Evolutionary conservation across 106 monocot genomes (phyloP).

Genomic region (Dendrobium catenatum): DNA sequence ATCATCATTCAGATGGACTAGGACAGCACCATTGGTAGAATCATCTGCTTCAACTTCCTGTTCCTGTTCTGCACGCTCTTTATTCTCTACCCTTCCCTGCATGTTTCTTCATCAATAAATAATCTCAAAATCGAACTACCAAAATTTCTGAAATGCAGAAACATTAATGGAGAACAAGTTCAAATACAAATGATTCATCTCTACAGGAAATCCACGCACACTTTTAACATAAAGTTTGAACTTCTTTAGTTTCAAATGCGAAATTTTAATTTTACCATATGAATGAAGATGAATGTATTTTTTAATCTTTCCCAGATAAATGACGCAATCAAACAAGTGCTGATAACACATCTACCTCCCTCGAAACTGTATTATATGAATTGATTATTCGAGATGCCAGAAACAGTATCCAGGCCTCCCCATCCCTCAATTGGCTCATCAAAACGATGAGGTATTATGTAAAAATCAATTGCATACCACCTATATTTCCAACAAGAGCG

Average conservation of each 20-base stretch:
- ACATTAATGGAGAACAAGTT: background rate
- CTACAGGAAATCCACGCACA: background rate
- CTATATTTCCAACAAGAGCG: too few relatives aligned
- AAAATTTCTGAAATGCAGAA: background rate
- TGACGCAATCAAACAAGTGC: background rate
- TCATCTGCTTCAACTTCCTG: constrained; percentile 62
- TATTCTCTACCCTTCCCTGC: constrained; percentile 28
- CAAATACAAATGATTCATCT: background rate
- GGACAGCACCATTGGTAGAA: constrained; percentile 48
- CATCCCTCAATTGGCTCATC: too few relatives aligned
- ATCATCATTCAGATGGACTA: constrained; percentile 59
- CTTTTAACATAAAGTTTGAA: background rate
- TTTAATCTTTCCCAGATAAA: background rate
- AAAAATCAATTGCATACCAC: too few relatives aligned
- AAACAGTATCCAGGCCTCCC: too few relatives aligned
- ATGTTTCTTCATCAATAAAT: background rate
- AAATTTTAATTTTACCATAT: background rate
- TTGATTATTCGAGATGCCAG: too few relatives aligned
- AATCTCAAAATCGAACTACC: background rate
- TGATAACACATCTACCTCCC: background rate
- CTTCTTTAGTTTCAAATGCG: background rate
- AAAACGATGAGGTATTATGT: too few relatives aligned
- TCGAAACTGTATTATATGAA: too few relatives aligned
- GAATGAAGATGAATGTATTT: background rate
- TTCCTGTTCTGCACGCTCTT: constrained; percentile 30